Conservation (phyloP, 192 early-diverging fungal genomes). For the Coemansia asiatica region DNA sequence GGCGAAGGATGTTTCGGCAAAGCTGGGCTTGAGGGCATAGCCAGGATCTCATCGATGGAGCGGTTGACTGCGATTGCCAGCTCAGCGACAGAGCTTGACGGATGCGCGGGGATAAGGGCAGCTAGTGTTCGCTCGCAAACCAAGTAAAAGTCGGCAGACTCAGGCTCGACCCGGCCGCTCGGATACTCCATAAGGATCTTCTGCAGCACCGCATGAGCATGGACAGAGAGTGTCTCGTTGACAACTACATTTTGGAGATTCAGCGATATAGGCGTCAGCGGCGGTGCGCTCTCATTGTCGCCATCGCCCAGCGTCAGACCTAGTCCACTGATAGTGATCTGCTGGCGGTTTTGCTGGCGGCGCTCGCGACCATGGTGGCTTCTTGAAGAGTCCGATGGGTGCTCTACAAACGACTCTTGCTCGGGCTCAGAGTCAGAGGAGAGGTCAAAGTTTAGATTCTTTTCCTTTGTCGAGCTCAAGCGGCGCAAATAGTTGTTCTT, state of each 20-base stretch:
- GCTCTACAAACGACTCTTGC: constrained; percentile 12
- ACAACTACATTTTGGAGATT: constrained; percentile 9
- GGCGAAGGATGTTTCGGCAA: constrained; percentile 5
- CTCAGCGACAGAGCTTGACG: constrained; percentile 29
- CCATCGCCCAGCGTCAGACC: constrained; percentile 6
- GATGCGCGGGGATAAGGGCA: constrained; percentile 33
- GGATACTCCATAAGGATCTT: constrained; percentile 23
- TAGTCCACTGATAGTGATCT: constrained; percentile 1
- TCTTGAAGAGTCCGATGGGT: constrained; percentile 10
- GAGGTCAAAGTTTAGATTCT: constrained; percentile 1
- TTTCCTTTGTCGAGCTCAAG: constrained; percentile 17
- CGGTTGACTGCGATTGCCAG: constrained; percentile 42
- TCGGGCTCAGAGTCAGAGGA: constrained; percentile 47
- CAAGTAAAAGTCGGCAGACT: constrained; percentile 40
- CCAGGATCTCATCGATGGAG: constrained; percentile 27
- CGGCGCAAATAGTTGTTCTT: constrained; percentile 40
- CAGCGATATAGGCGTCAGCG: constrained; percentile 1
- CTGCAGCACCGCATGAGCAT: constrained; percentile 18
- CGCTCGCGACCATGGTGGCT: not conserved
- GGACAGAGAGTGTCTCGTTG: constrained; percentile 17
- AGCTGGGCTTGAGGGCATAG: constrained; percentile 8
- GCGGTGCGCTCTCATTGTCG: not conserved
- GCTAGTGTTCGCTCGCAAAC: constrained; percentile 39
- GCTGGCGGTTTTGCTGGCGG: constrained; percentile 3
- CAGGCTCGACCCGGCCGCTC: constrained; percentile 20